Conservation (phyloP, 106 monocot species). For the Triglochin maritima region DNA sequence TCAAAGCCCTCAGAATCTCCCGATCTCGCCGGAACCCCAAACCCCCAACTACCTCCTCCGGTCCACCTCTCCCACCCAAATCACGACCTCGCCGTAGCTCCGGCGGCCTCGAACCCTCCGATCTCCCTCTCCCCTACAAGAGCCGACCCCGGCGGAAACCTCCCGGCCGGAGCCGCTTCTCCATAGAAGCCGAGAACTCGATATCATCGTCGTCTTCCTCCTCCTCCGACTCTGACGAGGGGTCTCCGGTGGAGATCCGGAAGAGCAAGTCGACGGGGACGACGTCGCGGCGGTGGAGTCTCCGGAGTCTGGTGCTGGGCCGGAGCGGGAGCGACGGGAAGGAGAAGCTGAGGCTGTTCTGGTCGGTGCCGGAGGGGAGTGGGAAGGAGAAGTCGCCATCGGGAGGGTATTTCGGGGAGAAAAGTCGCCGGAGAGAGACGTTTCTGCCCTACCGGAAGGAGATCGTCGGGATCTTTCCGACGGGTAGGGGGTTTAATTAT, state of each 20-base stretch:
- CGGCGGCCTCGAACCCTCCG: too few relatives aligned
- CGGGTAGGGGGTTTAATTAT: neutral
- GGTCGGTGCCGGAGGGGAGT: neutral
- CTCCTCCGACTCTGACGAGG: too few relatives aligned
- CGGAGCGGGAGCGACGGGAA: slow-evolving; percentile 30
- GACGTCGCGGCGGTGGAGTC: slow-evolving; percentile 22
- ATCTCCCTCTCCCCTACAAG: too few relatives aligned
- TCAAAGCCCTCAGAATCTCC: too few relatives aligned
- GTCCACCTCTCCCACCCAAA: too few relatives aligned
- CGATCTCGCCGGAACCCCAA: too few relatives aligned
- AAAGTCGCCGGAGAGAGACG: neutral
- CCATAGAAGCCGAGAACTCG: too few relatives aligned
- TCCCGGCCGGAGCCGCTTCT: too few relatives aligned
- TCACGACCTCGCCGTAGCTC: too few relatives aligned
- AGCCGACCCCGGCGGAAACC: too few relatives aligned
- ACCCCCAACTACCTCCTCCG: too few relatives aligned
- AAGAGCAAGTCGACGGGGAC: slow-evolving; percentile 44
- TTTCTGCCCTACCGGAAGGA: slow-evolving; percentile 1
- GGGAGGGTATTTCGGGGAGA: neutral
- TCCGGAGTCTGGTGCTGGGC: slow-evolving; percentile 26
- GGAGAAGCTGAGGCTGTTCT: slow-evolving; percentile 14
- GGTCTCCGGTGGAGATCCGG: slow-evolving; percentile 10
- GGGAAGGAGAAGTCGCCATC: neutral
- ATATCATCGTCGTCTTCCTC: too few relatives aligned
- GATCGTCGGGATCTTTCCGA: neutral